phyloP scores from a whole-genome alignment of 441 rosid genomes.

The Bocquillonia castaneifolia region DNA sequence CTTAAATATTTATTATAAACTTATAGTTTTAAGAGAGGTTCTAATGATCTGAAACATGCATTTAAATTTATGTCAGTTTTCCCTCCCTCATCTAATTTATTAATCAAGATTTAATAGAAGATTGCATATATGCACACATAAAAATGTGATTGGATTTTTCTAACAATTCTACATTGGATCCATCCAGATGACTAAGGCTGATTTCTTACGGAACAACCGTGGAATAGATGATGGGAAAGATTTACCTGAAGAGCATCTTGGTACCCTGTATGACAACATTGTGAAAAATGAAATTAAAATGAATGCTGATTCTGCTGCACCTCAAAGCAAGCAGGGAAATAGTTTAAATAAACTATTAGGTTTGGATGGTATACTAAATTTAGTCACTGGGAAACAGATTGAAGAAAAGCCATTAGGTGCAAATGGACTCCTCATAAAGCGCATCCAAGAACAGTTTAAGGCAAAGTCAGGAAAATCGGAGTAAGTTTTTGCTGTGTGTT shows the following conservation, averaged over 20 bases:
- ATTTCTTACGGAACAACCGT: constrained; percentile 80
- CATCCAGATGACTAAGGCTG: constrained; percentile 84
- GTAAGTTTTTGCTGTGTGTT: constrained; percentile 43
- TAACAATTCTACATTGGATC: constrained; percentile 33
- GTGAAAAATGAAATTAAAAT: constrained; percentile 92
- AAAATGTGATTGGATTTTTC: constrained; percentile 18
- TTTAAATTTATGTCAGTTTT: not conserved
- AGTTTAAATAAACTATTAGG: constrained; percentile 87
- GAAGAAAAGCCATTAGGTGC: constrained; percentile 95
- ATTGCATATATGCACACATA: too few species aligned
- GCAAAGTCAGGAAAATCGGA: constrained; percentile 90
- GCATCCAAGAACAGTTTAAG: constrained; percentile 90
- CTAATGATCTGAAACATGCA: not conserved
- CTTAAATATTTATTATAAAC: not conserved
- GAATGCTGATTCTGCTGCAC: constrained; percentile 73
- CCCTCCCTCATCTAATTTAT: not conserved
- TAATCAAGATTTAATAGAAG: not conserved
- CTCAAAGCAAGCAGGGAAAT: constrained; percentile 80
- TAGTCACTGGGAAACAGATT: constrained; percentile 76
- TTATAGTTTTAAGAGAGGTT: constrained; percentile 1
- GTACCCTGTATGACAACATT: constrained; percentile 78
- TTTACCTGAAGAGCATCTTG: constrained; percentile 85
- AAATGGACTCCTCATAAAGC: constrained; percentile 92
- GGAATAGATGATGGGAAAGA: constrained; percentile 99
- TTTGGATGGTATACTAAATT: constrained; percentile 88